Percentiles rank a stretch among this genome's conserved stretches.
Evolutionary conservation across 2,329 filamentous ascomycete species (phyloP).

Genomic region (Endoconidiophora polonica): DNA sequence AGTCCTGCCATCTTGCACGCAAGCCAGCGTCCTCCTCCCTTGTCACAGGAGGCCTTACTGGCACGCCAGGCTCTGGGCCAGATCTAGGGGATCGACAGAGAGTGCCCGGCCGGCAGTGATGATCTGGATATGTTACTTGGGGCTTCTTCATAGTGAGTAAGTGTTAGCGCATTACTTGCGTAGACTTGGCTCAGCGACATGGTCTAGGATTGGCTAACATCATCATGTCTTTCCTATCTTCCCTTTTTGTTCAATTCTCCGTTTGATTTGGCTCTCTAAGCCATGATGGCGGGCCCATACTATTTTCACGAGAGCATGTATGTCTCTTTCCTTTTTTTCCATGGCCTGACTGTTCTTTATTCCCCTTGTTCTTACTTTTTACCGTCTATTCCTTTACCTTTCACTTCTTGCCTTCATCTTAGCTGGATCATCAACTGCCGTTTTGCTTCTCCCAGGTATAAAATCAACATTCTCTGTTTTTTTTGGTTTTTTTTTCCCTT

Average conservation of each 20-base stretch:
- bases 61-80: constrained; percentile 1
- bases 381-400: not conserved
- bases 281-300: too few species aligned
- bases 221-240: not conserved
- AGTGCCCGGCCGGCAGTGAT: too few species aligned
- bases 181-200: too few species aligned
- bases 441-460: not conserved
- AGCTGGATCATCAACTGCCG: not conserved
- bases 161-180: not conserved
- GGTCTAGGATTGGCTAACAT: not conserved
- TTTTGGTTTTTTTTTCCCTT: not conserved
- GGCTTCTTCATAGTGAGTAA: not conserved
- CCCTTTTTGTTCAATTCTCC: not conserved
- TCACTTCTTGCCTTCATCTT: not conserved
- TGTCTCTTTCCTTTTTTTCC: not conserved
- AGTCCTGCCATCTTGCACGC: not conserved
- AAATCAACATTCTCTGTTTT: not conserved
- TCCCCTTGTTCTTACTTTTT: not conserved
- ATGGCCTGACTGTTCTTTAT: not conserved
- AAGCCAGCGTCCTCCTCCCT: not conserved
- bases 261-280: not conserved
- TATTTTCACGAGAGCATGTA: too few species aligned
- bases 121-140: too few species aligned
- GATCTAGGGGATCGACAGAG: constrained; percentile 2
- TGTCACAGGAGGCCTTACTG: constrained; percentile 7